Base-by-base conservation (phyloP, 2,329 filamentous ascomycete species). In the Fusarium siculi region DNA sequence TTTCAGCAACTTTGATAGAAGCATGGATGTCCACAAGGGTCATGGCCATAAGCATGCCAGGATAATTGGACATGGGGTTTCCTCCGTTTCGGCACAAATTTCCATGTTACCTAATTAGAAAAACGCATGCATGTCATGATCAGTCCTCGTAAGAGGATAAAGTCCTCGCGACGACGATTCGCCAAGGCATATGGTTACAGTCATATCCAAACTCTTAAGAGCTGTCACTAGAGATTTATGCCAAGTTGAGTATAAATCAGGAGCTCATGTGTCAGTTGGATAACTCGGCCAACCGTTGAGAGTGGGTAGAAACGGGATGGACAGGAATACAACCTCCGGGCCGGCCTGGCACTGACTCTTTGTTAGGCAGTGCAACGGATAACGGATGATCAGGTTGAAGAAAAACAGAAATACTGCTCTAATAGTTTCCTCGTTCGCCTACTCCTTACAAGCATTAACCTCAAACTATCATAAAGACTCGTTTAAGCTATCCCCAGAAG, bases 1-100 rank as follows among this genome's bases (percentile, higher is more conserved):
- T 56, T 61, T 57, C 16, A 63, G 36, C 49, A 60, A 50, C 59
- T 72, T 72, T 72, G 69, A 72, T 72, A 72, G 64, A 72, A 65
- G 70, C 70, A 73, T 73, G 65, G 49, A 53, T 44, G 37, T 43
- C 46, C 67, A 65, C 66, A 52, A 70, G 66, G 66, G 53, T 66
- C 61, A 69, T 40, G 47, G 52, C 44, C 50, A 69, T 54, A 65
- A 58, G 44, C 66, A 64, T 69, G 59, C 52, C 32, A 28, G 66
- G 65, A 47, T 69, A 57, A 57, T 59, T 49, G 44, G 40, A 69
- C 58, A 69, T 69, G 65, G 65, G 66, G 66, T 43, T 53, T 69
- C 34, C 37, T 47, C 44, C 37, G 30, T 23, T 53, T 65, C 46
- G 32, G 44, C 66, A 40, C 67, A 65, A 59, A 54, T 70, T 63